A percentile compares a stretch with the other conserved stretches of the same genome.
These are phyloP conservation scores for Penicillium desertorum DNA, from an alignment of 495 filamentous ascomycete genomes.

Conservation along the genomic window DNA sequence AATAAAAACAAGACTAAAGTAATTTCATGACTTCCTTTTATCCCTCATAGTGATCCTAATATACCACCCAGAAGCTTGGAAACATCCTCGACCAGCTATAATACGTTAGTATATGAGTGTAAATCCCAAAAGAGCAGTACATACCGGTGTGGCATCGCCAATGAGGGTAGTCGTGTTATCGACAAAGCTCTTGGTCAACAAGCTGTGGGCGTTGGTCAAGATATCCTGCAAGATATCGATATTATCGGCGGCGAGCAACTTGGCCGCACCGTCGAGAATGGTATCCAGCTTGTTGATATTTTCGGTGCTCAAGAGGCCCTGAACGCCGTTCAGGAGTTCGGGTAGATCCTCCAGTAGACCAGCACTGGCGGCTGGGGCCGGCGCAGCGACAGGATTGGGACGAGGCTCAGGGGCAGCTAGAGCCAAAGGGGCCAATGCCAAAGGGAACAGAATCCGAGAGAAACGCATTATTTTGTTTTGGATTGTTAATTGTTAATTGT, in stretches of 20 bases:
- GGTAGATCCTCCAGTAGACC: conserved; percentile 32
- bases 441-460: conserved; percentile 26
- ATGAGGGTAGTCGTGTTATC: conserved; percentile 51
- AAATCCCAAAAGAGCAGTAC: conserved; percentile 12
- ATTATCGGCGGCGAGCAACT: conserved; percentile 32
- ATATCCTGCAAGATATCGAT: conserved; percentile 34
- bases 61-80: conserved; percentile 37
- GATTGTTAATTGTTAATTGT: too few relatives aligned
- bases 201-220: conserved; percentile 33
- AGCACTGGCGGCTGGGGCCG: conserved; percentile 18
- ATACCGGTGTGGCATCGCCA: conserved; percentile 52
- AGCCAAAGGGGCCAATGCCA: conserved; percentile 34
- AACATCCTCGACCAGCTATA: conserved; percentile 35
- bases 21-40: conserved; percentile 9
- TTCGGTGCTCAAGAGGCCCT: conserved; percentile 37
- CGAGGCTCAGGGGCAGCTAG: conserved; percentile 39
- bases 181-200: conserved; percentile 38
- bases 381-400: conserved; percentile 31
- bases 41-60: conserved; percentile 24
- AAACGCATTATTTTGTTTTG: conserved; percentile 30
- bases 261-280: conserved; percentile 36
- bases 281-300: conserved; percentile 46
- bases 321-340: conserved; percentile 24
- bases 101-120: background rate
- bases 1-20: conserved; percentile 5